Base-by-base conservation (phyloP, 352 stramenopile species). In the Phytopythium mirpurense region DNA sequence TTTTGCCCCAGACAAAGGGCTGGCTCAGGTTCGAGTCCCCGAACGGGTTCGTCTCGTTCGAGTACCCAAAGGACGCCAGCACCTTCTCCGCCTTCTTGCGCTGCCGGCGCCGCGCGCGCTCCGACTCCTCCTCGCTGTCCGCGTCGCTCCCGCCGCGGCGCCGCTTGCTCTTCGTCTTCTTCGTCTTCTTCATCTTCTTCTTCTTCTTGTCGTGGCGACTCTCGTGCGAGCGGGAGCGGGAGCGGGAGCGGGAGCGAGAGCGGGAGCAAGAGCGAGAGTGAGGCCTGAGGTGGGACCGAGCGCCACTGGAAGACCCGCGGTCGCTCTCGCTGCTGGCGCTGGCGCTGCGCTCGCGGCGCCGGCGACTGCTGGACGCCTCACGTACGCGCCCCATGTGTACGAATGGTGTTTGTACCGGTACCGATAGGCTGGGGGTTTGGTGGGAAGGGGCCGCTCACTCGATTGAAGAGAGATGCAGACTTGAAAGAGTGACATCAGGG, bases 11-110 rank as follows among this genome's bases (percentile, higher is more conserved):
- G 5, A 97, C 90, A 65, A 99, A 99, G 10, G 88, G 93, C 62
- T 98, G 82, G 51, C 94, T 93, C 41, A 99, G 72, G 62, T 98
- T 98, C 19, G 94, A 88, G 74, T 99, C 97, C 21, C 96, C 93
- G 55, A 99, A 99, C 43, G 97, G 97, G 71, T 99, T 99, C 40
- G 96, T 88, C 19, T 99, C 96, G 68, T 98, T 96, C n/a, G 96
- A 97, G 72, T 99, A 99, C 35, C 96, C 96, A 63, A 98, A 81
- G 29, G 67, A 70, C 37, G 79, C 69, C 26, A 93, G 69, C 60
- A 95, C 67, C 51, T 93, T 93, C 40, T 80, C 68, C 6, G 82
- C 72, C 43, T 85, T 78, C 62, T 88, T 88, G 53, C 70, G 73
- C 59, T 80, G 70, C 44, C 77, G 83, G 42, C 77, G 79, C 63